Conservation (phyloP, 192 early-diverging fungal species). For the Dissophora globulifera region DNA sequence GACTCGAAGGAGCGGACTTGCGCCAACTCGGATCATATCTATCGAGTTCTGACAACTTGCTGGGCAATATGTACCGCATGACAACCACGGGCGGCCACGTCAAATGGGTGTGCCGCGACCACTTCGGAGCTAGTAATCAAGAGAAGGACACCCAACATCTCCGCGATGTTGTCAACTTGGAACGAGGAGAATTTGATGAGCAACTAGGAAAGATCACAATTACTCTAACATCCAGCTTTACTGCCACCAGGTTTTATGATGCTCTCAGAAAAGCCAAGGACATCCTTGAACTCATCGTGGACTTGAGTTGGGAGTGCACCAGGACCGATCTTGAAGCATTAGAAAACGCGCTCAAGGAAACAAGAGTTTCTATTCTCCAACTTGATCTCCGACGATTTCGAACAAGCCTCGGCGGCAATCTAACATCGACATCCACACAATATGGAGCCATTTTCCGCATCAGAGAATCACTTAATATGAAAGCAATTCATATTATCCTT, state of each 20-base stretch:
- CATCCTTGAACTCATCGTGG: constrained; percentile 5
- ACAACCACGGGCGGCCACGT: constrained; percentile 18
- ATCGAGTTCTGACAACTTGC: neutral
- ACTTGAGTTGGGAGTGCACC: too few species aligned
- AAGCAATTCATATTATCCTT: too few species aligned
- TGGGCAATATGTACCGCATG: constrained; percentile 22
- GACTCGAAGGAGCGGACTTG: constrained; percentile 29
- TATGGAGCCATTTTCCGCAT: too few species aligned
- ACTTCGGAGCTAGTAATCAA: constrained; percentile 15
- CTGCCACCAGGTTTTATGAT: constrained; percentile 14
- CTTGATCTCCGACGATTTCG: too few species aligned
- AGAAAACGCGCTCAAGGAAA: too few species aligned
- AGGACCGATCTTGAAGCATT: too few species aligned
- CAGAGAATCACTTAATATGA: too few species aligned
- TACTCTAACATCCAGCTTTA: neutral
- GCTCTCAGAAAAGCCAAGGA: constrained; percentile 18
- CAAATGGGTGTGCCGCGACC: constrained; percentile 37
- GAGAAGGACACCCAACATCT: constrained; percentile 8
- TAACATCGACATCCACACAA: too few species aligned
- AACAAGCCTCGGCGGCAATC: too few species aligned
- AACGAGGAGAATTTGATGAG: constrained; percentile 14
- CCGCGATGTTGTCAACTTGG: constrained; percentile 2
- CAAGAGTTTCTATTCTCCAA: too few species aligned
- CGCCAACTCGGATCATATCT: constrained; percentile 19
- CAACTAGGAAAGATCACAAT: constrained; percentile 21